These are phyloP conservation scores for Epichloe typhina DNA, from an alignment of 2,329 filamentous ascomycete species.

Conservation along the genomic window DNA sequence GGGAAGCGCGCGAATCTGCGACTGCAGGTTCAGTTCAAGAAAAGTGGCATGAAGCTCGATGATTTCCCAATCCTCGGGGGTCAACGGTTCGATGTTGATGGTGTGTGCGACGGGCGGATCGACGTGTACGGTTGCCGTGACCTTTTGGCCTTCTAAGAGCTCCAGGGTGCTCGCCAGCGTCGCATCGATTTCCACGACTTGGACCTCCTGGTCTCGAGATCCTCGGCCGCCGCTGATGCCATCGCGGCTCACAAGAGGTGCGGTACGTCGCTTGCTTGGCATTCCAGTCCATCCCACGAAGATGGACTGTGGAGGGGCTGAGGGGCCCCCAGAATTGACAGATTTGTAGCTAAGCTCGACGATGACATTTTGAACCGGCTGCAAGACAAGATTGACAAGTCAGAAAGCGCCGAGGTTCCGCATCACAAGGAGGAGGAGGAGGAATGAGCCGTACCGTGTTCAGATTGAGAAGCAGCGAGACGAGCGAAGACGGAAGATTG, in stretches of 20 bases:
- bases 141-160: conserved; percentile 68
- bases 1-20: conserved; percentile 83
- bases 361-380: conserved; percentile 92
- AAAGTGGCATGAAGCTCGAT: conserved; percentile 96
- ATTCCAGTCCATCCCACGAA: conserved; percentile 97
- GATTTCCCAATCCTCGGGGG: conserved; percentile 93
- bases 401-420: background rate
- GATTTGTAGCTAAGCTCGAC: conserved; percentile 71
- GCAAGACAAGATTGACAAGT: conserved; percentile 4
- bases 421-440: background rate
- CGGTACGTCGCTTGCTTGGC: conserved; percentile 76
- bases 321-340: conserved; percentile 31
- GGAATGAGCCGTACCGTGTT: conserved; percentile 57
- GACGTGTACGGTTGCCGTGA: conserved; percentile 60
- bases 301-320: conserved; percentile 50
- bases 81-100: conserved; percentile 91
- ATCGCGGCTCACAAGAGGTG: conserved; percentile 60
- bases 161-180: conserved; percentile 68
- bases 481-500: conserved; percentile 76
- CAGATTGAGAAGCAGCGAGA: conserved; percentile 72
- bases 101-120: conserved; percentile 87
- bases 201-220: conserved; percentile 60
- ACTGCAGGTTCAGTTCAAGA: conserved; percentile 82
- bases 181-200: conserved; percentile 75
- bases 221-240: conserved; percentile 49